A percentile compares a stretch with the other conserved stretches of the same genome.
Evolutionary conservation across 805 yeast species (phyloP).

Genomic region (Yarrowia osloensis): DNA sequence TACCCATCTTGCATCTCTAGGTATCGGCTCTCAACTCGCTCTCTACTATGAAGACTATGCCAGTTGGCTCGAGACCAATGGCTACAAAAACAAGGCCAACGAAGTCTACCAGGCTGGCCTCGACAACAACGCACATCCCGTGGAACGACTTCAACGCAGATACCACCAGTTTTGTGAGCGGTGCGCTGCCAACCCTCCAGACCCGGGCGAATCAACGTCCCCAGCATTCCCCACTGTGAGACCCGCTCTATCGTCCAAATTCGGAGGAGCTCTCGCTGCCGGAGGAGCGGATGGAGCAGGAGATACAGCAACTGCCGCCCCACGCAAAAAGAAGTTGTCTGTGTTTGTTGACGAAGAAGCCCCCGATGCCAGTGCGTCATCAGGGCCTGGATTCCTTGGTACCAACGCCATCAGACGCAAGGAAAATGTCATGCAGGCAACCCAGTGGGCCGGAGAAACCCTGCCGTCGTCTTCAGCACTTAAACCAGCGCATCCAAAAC

Average conservation of each 20-base stretch:
- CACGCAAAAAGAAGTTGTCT: conserved; percentile 42
- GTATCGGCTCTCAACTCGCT: conserved; percentile 68
- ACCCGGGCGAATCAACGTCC: conserved; percentile 42
- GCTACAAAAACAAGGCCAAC: conserved; percentile 55
- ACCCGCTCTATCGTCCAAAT: conserved; percentile 46
- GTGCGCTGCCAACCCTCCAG: conserved; percentile 37
- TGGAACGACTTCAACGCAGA: conserved; percentile 47
- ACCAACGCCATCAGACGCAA: conserved; percentile 54
- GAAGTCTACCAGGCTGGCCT: conserved; percentile 63
- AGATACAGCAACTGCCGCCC: not conserved
- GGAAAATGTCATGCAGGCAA: conserved; percentile 60
- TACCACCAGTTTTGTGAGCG: conserved; percentile 52
- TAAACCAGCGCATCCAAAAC: conserved; percentile 16
- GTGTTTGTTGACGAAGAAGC: conserved; percentile 47
- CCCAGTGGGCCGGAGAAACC: conserved; percentile 65
- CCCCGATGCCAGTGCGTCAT: conserved; percentile 23
- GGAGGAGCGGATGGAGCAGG: not conserved
- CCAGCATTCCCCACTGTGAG: conserved; percentile 44
- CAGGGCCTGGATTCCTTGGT: conserved; percentile 53
- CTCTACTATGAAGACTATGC: conserved; percentile 81
- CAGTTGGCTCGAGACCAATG: conserved; percentile 54
- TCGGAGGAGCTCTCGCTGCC: conserved; percentile 38
- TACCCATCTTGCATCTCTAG: conserved; percentile 66
- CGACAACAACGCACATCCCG: conserved; percentile 64
- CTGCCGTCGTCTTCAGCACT: conserved; percentile 32